A percentile compares a stretch with the other conserved stretches of the same genome.
Conservation (phyloP, 2,329 filamentous ascomycete genomes). For the Fusarium avenaceum region DNA sequence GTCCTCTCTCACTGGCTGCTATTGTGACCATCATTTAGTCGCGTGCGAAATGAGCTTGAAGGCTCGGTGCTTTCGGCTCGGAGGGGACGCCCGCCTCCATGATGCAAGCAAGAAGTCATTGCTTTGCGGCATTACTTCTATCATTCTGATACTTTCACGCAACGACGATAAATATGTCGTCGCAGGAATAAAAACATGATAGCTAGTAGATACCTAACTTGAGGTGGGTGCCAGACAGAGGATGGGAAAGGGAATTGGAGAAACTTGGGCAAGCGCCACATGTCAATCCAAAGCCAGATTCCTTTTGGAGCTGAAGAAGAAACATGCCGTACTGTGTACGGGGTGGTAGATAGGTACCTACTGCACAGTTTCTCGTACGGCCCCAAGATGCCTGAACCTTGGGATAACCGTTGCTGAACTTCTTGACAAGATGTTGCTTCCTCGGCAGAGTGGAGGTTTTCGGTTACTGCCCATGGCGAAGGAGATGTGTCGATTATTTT, state of each 20-base stretch:
- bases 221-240: slow-evolving; percentile 20
- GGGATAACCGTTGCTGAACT: slow-evolving; percentile 23
- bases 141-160: background rate
- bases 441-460: slow-evolving; percentile 51
- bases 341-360: slow-evolving; percentile 1
- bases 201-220: background rate
- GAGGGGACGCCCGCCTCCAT: slow-evolving; percentile 18
- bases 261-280: no score
- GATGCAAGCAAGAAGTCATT: slow-evolving; percentile 16
- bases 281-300: no score
- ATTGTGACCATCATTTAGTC: slow-evolving; percentile 9
- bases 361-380: slow-evolving; percentile 43
- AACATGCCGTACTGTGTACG: no score
- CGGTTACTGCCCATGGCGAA: slow-evolving; percentile 51
- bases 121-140: background rate
- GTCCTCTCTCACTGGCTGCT: slow-evolving; percentile 24
- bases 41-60: slow-evolving; percentile 24
- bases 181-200: background rate
- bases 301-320: no score
- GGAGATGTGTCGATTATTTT: slow-evolving; percentile 51
- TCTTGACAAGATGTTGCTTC: slow-evolving; percentile 35
- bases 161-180: background rate
- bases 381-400: slow-evolving; percentile 19
- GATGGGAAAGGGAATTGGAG: slow-evolving; percentile 1
- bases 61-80: slow-evolving; percentile 35